Conservation (phyloP, 2,329 filamentous ascomycete species). For the Periconia digitata region DNA sequence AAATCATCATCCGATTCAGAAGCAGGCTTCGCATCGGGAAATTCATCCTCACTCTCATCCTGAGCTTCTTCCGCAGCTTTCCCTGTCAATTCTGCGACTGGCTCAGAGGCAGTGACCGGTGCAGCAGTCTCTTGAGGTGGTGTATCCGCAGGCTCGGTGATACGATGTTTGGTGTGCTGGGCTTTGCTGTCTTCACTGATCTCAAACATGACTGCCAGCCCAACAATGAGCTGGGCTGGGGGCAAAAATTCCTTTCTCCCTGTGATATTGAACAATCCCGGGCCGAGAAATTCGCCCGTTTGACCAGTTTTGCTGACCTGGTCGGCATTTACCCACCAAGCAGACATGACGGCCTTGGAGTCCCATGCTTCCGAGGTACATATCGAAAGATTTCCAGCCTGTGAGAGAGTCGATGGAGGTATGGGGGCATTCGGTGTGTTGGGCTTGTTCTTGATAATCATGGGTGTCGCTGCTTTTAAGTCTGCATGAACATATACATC, state of each 20-base stretch:
- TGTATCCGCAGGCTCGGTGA: constrained; percentile 46
- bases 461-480: constrained; percentile 76
- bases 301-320: constrained; percentile 86
- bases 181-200: constrained; percentile 85
- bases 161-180: constrained; percentile 74
- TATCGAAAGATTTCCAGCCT: constrained; percentile 83
- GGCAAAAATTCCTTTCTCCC: constrained; percentile 91
- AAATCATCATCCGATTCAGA: constrained; percentile 49
- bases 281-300: constrained; percentile 76
- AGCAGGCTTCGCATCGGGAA: constrained; percentile 46
- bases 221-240: constrained; percentile 82
- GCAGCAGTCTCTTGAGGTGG: constrained; percentile 19
- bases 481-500: constrained; percentile 94
- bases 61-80: constrained; percentile 23
- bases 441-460: constrained; percentile 87
- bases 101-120: constrained; percentile 4
- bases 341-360: constrained; percentile 90
- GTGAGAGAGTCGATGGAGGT: constrained; percentile 84
- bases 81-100: constrained; percentile 13
- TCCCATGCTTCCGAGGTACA: constrained; percentile 92
- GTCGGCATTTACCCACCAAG: constrained; percentile 91
- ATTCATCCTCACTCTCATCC: constrained; percentile 48
- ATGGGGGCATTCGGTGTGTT: constrained; percentile 80
- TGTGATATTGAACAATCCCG: constrained; percentile 76
- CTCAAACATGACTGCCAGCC: constrained; percentile 83